Evolutionary conservation across 768 basidiomycete genomes (phyloP), one percentile per base, ranked within the genome.

Genomic region (Candolleomyces eurysporus): DNA sequence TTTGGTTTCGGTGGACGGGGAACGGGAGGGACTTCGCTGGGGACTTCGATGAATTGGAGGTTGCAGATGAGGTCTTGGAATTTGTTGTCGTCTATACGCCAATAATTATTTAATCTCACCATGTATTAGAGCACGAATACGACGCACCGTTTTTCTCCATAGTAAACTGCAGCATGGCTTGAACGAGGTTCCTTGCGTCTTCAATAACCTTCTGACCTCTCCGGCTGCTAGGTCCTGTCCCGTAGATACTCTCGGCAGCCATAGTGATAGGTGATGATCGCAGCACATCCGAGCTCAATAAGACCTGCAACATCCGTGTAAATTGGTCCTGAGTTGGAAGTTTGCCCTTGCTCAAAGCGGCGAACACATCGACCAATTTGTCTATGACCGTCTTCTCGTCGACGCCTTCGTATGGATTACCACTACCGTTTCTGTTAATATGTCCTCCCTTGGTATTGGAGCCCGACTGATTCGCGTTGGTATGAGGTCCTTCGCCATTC

Each of bases 301-400:
- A 49, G 3, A 46, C 55, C 50, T 68, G 71, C 32, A 78, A 52
- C 39, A 75, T 63, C 1, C 48, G 50, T 14, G 68, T 65, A 4
- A 75, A 46, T 59, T 80, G 79, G 32, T 72, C 71, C 58, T 78
- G 76, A 5, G 76, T 74, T 43, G 78, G 79, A 7, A 80, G 62
- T 57, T 79, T 79, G 21, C 78, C 77, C 7, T 74, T 66, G 46
- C 75, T 74, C 10, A 78, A 26, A 16, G 74, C 76, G 4, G 73
- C 74, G 9, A 76, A 58, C n/a, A 71, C 64, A 58, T 78, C 76
- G 32, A 69, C 70, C 9, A 73, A 52, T 58, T 76, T 77, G 42
- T 76, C 72, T 11, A 76, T 56, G 13, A 48, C 22, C n/a, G 61
- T 31, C 19, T 50, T 48, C 42, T n/a, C 16, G 39, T 54, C 52